phyloP scores from a whole-genome alignment of 2,329 filamentous ascomycete species.

The Ophiostoma ips region DNA sequence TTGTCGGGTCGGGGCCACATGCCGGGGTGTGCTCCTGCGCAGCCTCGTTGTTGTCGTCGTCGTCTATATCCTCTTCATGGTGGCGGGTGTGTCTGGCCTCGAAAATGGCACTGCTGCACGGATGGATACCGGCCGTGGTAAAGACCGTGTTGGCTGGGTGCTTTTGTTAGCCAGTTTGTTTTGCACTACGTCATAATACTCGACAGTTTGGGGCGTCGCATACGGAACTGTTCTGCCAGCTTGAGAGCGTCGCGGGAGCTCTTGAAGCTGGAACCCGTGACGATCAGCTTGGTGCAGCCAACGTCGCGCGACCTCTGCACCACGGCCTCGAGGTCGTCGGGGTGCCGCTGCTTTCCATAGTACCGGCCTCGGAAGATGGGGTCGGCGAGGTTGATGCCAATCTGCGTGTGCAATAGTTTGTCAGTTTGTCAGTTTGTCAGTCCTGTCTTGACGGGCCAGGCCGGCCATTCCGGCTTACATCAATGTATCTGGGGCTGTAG shows the following conservation, averaged over 20 bases:
- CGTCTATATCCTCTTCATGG: slow-evolving; percentile 30
- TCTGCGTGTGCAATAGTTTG: slow-evolving; percentile 26
- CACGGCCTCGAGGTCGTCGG: slow-evolving; percentile 61
- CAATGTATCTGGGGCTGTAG: slow-evolving; percentile 43
- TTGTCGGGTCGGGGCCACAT: slow-evolving; percentile 38
- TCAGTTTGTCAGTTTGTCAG: not conserved
- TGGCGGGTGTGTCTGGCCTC: slow-evolving; percentile 35
- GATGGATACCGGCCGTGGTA: slow-evolving; percentile 85
- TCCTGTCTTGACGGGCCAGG: no score
- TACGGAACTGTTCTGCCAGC: slow-evolving; percentile 62
- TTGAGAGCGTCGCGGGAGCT: slow-evolving; percentile 64
- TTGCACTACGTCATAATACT: not conserved
- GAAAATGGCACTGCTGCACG: slow-evolving; percentile 74
- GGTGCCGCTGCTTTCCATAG: slow-evolving; percentile 62
- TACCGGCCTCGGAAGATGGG: slow-evolving; percentile 78
- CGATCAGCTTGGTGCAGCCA: slow-evolving; percentile 79
- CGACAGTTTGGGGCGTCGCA: slow-evolving; percentile 19
- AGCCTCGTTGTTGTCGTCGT: slow-evolving; percentile 24
- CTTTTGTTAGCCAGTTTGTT: slow-evolving; percentile 1
- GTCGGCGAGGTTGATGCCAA: slow-evolving; percentile 93
- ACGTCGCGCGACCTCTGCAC: slow-evolving; percentile 63
- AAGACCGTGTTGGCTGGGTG: slow-evolving; percentile 62
- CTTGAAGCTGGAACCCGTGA: slow-evolving; percentile 77
- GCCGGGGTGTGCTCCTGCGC: slow-evolving; percentile 30
- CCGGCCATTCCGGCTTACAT: no score